Base-by-base conservation (phyloP, 495 filamentous ascomycete genomes). In the Penicillium dipodomyicola region DNA sequence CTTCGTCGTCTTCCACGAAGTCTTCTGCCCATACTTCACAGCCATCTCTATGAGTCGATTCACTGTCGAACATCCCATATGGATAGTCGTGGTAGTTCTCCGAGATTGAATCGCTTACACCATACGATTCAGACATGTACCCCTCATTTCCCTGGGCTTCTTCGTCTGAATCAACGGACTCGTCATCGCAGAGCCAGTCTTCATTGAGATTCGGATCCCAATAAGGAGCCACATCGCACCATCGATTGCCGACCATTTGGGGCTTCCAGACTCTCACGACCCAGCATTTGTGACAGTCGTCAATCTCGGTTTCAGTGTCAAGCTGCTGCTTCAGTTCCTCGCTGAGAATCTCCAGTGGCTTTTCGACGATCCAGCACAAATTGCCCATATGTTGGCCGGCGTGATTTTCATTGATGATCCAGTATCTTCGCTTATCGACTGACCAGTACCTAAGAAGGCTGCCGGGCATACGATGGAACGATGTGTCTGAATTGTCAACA, bases 301-400 rank as follows among this genome's bases (percentile, higher is more conserved):
- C 43, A 30, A 49, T 12, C 4, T 47, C 25, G 12, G 29, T 6
- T n/a, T 59, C 55, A n/a, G 37, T 33, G 1, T 14, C 14, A 5
- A 59, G 25, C 15, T 54, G 30, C n/a, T 2, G 19, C 43, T 49
- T 41, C 29, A 48, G 11, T 17, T 42, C 50, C 15, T 59, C 42
- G 3, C 52, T 49, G 12, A 56, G 41, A 56, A 59, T n/a, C 11
- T 59, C 50, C 43, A 15, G 23, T 52, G 55, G 52, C 33, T 56
- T 59, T 17, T 59, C 52, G 33, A 56, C 52, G n/a, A 59, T 43
- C 57, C 57, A 59, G 51, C 48, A 52, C 55, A 30, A 30, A 12
- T 45, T 23, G 14, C 22, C 12, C 37, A 45, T 15, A 8, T 43
- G 20, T 10, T 17, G 10, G 39, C 8, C 41, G 0, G 19, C 22